Evolutionary conservation across 225 moss, liverwort and hornwort genomes (phyloP), one percentile per base, ranked within the genome.

Genomic region (Lunularia cruciata): DNA sequence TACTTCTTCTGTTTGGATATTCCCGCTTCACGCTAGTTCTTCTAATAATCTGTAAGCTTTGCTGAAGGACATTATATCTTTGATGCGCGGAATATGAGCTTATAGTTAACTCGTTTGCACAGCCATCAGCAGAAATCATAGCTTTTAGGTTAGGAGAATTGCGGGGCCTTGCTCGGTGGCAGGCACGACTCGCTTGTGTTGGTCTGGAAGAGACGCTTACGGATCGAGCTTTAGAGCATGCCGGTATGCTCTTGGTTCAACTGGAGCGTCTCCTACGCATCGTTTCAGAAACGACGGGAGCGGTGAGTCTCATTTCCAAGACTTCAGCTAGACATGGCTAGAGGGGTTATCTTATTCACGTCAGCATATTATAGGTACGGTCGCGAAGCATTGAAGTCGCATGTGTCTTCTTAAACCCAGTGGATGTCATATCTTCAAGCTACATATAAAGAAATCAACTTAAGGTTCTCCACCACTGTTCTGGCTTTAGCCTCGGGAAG

Each of bases 91-190:
- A 26, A 61, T 26, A 6, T 11, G 47, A 43, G 58, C 23, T 43
- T 13, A n/a, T 28, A 8, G 8, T 20, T 14, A n/a, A 76, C 72
- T 69, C 43, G 35, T 39, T 65, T 80, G 64, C 80, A 64, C 86
- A 96, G 96, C 96, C 90, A 64, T 89, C 96, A 75, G 96, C 89
- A 65, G 96, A 96, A 82, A 86, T 92, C 11, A 84, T 90, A 76
- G 89, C 86, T 57, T 96, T 96, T 68, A 83, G 96, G 76, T 67
- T 96, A 55, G 96, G 96, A 45, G 96, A 96, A 71, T 64, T 96
- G 72, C 77, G 82, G 46, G 96, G 92, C 26, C 81, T 96, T 52
- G 89, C 96, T 51, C 77, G 96, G 73, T 96, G 90, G 88, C 80
- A 87, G 51, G 76, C 84, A 40, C 92, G 92, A 43, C 82, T 96